phyloP scores from a whole-genome alignment of 768 basidiomycete species.

The Clavaria fumosa region DNA sequence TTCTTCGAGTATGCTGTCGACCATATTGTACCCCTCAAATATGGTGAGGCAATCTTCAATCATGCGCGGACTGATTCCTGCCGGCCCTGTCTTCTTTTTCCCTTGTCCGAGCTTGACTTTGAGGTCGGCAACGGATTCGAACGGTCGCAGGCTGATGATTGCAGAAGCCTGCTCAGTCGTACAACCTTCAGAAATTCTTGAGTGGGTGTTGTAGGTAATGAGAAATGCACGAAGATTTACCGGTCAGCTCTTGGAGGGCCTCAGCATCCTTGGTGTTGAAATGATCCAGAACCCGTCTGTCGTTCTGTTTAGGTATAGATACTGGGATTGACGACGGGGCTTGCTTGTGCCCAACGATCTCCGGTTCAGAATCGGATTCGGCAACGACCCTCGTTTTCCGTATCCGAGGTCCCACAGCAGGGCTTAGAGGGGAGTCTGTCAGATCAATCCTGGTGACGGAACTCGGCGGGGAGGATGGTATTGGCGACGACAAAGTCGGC shows the following conservation, averaged over 20 bases:
- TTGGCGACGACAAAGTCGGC: slow-evolving; percentile 23
- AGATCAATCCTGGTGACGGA: slow-evolving; percentile 25
- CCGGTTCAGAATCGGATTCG: slow-evolving; percentile 50
- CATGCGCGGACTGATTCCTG: slow-evolving; percentile 75
- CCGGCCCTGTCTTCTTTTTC: slow-evolving; percentile 73
- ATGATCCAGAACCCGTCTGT: slow-evolving; percentile 44
- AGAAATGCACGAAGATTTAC: slow-evolving; percentile 23
- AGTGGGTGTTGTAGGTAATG: slow-evolving; percentile 5
- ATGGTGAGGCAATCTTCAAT: slow-evolving; percentile 84
- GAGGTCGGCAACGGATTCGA: slow-evolving; percentile 58
- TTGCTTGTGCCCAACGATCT: too few species aligned
- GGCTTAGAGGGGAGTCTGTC: slow-evolving; percentile 19
- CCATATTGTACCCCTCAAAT: slow-evolving; percentile 71
- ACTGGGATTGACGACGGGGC: too few species aligned
- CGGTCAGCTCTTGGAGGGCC: slow-evolving; percentile 61
- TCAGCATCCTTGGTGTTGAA: slow-evolving; percentile 49
- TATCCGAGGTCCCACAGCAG: slow-evolving; percentile 29
- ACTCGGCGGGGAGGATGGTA: slow-evolving; percentile 24
- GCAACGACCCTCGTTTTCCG: slow-evolving; percentile 45
- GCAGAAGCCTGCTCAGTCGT: slow-evolving; percentile 63
- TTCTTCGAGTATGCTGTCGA: slow-evolving; percentile 76
- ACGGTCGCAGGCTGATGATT: slow-evolving; percentile 71
- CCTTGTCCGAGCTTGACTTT: slow-evolving; percentile 63
- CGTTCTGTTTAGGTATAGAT: too few species aligned
- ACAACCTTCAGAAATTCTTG: slow-evolving; percentile 40